Evolutionary conservation across 768 basidiomycete species (phyloP).

Genomic region (Russula dissimulans): DNA sequence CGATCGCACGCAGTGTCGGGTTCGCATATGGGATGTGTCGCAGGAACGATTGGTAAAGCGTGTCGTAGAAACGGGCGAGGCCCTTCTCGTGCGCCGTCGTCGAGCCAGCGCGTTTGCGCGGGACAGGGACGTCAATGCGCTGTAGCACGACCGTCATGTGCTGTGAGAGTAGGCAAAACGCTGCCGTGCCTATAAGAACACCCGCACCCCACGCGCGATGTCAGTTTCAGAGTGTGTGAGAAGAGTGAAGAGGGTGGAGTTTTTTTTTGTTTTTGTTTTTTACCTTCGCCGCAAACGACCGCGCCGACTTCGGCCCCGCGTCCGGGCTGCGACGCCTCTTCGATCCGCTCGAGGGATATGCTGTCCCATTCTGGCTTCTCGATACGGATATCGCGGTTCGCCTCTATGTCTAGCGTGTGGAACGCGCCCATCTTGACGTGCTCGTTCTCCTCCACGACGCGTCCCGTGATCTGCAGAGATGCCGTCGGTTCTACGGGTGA

Average conservation of each 20-base stretch:
- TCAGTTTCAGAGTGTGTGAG: too few species aligned
- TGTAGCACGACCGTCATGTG: conserved; percentile 95
- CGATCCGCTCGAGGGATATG: conserved; percentile 67
- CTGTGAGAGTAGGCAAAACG: conserved; percentile 90
- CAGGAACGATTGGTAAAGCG: conserved; percentile 76
- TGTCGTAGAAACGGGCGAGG: conserved; percentile 70
- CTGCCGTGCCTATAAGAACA: conserved; percentile 53
- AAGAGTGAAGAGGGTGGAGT: background rate
- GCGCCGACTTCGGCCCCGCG: conserved; percentile 95
- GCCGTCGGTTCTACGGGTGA: conserved; percentile 34
- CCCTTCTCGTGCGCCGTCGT: conserved; percentile 90
- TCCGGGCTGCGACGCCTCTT: conserved; percentile 88
- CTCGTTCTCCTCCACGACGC: conserved; percentile 75
- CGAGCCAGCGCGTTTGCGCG: conserved; percentile 79
- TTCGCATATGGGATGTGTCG: conserved; percentile 83
- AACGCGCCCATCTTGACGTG: conserved; percentile 89
- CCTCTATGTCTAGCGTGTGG: conserved; percentile 91
- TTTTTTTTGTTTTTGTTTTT: background rate
- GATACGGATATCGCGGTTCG: conserved; percentile 83
- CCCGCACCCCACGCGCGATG: too few species aligned
- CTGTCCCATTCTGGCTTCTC: conserved; percentile 96
- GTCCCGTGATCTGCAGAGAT: conserved; percentile 77
- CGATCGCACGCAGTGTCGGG: conserved; percentile 71
- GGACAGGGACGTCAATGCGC: conserved; percentile 80
- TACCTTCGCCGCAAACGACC: conserved; percentile 89